Conservation (phyloP, 2,329 filamentous ascomycete genomes). For the Pezicula radicicola region DNA sequence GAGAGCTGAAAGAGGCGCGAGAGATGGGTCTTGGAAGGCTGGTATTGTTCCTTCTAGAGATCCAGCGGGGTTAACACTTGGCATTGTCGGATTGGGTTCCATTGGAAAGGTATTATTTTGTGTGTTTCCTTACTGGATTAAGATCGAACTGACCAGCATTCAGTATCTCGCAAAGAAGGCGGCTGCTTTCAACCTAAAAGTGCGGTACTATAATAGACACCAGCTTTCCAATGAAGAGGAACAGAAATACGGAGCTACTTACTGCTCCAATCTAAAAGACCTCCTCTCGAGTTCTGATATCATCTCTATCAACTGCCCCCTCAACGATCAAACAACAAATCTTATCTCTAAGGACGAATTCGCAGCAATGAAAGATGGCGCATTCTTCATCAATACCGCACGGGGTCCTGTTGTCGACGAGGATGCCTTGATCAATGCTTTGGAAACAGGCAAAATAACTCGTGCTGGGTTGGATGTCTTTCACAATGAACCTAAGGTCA, state of each 20-base stretch:
- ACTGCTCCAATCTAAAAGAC: constrained; percentile 66
- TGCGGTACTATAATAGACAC: constrained; percentile 70
- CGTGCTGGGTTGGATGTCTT: constrained; percentile 77
- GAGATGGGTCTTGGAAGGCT: constrained; percentile 36
- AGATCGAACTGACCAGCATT: background rate
- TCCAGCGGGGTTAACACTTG: constrained; percentile 38
- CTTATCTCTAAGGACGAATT: constrained; percentile 69
- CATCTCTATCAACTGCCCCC: constrained; percentile 70
- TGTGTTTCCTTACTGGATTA: background rate
- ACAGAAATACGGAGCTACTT: constrained; percentile 44
- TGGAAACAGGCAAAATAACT: constrained; percentile 64
- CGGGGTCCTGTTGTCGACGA: constrained; percentile 78
- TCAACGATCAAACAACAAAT: constrained; percentile 70
- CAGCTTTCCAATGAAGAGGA: constrained; percentile 46
- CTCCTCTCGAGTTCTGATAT: constrained; percentile 67
- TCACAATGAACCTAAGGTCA: constrained; percentile 66
- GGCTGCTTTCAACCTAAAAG: constrained; percentile 68
- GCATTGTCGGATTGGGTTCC: constrained; percentile 79
- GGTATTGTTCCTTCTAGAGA: constrained; percentile 35
- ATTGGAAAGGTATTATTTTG: constrained; percentile 50
- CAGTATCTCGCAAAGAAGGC: constrained; percentile 70
- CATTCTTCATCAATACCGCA: constrained; percentile 76
- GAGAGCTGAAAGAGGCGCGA: constrained; percentile 33
- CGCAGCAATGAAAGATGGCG: constrained; percentile 68
- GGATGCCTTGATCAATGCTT: constrained; percentile 67